Evolutionary conservation across 805 yeast genomes (phyloP).

Genomic region (Blastobotrys peoriensis): DNA sequence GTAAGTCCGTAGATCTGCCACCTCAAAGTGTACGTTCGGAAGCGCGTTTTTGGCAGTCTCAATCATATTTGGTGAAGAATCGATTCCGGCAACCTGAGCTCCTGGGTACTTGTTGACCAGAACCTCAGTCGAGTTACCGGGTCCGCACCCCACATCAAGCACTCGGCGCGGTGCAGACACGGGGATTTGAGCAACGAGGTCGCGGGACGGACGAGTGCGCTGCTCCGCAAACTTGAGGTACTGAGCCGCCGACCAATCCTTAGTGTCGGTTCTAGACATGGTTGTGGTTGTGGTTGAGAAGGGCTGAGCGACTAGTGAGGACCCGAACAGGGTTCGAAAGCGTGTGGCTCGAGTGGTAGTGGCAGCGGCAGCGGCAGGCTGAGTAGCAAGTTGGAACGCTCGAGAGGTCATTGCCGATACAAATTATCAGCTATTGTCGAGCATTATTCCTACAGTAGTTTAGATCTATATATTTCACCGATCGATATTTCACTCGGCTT

Average conservation of each 20-base stretch:
- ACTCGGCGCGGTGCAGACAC: background rate
- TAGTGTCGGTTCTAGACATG: no score
- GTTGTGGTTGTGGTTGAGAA: no score
- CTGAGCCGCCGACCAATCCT: background rate
- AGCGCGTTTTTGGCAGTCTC: background rate
- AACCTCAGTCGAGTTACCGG: background rate
- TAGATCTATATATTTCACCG: no score
- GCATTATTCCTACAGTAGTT: no score
- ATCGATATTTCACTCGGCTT: no score
- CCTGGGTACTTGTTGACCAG: background rate
- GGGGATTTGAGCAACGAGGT: background rate
- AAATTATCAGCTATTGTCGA: no score
- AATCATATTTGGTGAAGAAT: slow-evolving; percentile 1
- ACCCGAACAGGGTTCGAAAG: no score
- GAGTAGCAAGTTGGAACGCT: no score
- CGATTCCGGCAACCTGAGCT: background rate
- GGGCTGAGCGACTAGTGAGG: no score
- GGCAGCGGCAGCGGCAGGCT: no score
- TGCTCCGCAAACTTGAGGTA: background rate
- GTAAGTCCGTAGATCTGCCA: background rate
- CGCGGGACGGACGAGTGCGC: background rate
- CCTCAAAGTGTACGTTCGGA: background rate
- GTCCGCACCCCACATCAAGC: background rate
- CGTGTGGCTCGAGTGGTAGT: no score
- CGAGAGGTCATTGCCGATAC: no score